Conservation (phyloP, 441 rosid species). For the Corymbia calophylla region DNA sequence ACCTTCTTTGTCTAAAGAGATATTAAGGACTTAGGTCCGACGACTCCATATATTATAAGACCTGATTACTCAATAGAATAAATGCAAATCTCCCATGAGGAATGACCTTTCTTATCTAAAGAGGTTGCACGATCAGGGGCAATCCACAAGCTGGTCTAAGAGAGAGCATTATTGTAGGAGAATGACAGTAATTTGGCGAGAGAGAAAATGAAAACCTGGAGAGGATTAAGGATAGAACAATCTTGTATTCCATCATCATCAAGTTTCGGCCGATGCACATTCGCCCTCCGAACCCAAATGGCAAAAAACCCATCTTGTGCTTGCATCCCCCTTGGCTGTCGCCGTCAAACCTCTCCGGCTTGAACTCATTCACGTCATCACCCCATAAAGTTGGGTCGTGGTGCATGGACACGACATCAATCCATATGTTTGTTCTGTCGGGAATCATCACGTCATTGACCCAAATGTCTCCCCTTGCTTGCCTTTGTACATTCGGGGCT, state of each 20-base stretch:
- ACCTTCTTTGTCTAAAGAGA: no score
- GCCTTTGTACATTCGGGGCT: constrained; percentile 88
- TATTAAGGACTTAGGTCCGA: no score
- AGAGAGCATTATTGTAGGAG: constrained; percentile 69
- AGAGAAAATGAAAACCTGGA: constrained; percentile 60
- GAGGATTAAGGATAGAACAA: constrained; percentile 55
- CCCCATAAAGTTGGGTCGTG: constrained; percentile 84
- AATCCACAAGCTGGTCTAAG: constrained; percentile 66
- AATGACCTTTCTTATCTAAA: constrained; percentile 2
- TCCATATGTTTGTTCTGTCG: constrained; percentile 80
- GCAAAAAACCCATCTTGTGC: constrained; percentile 89
- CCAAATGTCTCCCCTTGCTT: constrained; percentile 56
- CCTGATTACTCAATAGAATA: background rate
- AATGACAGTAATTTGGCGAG: constrained; percentile 60
- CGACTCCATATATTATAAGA: no score
- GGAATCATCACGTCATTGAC: constrained; percentile 59
- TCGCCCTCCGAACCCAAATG: constrained; percentile 96
- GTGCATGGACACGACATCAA: constrained; percentile 90
- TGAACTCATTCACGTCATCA: constrained; percentile 62
- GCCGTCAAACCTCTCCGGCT: constrained; percentile 75
- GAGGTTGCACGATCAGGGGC: constrained; percentile 56
- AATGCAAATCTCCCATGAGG: background rate
- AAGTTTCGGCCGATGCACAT: constrained; percentile 87
- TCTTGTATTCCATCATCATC: constrained; percentile 70
- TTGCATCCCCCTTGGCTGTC: constrained; percentile 71